Percentiles rank a stretch among this genome's conserved stretches.
Conservation (phyloP, 768 basidiomycete species). For the Mycena venus region DNA sequence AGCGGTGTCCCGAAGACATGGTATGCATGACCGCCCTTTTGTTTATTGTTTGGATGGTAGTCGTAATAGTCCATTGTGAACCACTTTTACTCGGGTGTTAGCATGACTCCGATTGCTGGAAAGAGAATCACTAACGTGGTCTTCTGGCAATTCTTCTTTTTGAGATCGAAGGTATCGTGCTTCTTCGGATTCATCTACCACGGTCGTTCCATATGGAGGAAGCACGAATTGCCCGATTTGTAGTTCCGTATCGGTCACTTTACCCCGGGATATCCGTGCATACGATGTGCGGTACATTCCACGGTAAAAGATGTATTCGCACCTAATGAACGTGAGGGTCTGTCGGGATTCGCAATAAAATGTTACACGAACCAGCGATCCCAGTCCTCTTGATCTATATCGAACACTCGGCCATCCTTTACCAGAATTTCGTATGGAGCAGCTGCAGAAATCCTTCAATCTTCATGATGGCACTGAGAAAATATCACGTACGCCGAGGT, state of each 20-base stretch:
- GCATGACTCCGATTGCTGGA: not conserved
- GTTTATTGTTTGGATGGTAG: conserved; percentile 63
- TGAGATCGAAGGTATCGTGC: conserved; percentile 76
- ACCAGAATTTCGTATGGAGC: conserved; percentile 83
- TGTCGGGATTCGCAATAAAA: not conserved
- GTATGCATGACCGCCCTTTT: conserved; percentile 72
- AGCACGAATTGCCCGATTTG: conserved; percentile 90
- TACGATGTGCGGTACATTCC: conserved; percentile 86
- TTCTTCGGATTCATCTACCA: conserved; percentile 69
- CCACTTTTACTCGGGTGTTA: conserved; percentile 65
- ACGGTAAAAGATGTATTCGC: conserved; percentile 92
- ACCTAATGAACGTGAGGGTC: conserved; percentile 60
- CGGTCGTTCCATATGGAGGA: conserved; percentile 66
- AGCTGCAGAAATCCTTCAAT: conserved; percentile 53
- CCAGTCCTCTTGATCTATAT: conserved; percentile 80
- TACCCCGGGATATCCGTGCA: conserved; percentile 84
- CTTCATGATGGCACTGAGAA: not conserved
- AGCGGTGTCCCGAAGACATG: conserved; percentile 83
- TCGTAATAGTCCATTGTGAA: conserved; percentile 81
- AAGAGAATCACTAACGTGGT: conserved; percentile 63
- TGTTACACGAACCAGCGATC: conserved; percentile 72
- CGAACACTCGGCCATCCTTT: conserved; percentile 83
- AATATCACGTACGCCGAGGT: conserved; percentile 63
- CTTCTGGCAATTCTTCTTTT: conserved; percentile 75
- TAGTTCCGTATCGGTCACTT: conserved; percentile 91